Conservation (phyloP, 345 rosid species). For the Lepidium sativum region DNA sequence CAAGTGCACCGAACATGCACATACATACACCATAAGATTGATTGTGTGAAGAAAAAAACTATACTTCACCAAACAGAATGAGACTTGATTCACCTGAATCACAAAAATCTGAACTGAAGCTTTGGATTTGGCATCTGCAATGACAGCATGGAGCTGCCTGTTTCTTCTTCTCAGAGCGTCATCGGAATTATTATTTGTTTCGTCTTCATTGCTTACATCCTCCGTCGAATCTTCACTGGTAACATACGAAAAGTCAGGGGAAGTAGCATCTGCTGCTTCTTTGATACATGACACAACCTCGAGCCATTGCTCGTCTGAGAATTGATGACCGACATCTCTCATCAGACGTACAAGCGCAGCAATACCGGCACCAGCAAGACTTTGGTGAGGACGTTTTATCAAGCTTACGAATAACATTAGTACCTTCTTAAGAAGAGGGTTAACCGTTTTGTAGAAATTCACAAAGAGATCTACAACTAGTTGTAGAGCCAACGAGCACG, state of each 20-base stretch:
- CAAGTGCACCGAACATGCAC: background rate
- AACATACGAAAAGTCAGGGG: slow-evolving; percentile 60
- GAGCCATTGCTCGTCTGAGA: slow-evolving; percentile 78
- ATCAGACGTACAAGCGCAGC: slow-evolving; percentile 89
- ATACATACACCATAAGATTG: background rate
- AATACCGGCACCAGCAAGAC: slow-evolving; percentile 90
- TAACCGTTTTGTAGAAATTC: slow-evolving; percentile 72
- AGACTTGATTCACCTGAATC: slow-evolving; percentile 52
- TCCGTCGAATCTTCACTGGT: slow-evolving; percentile 30
- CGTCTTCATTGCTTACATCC: slow-evolving; percentile 28
- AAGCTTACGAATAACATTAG: slow-evolving; percentile 73
- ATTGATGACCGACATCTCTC: slow-evolving; percentile 79
- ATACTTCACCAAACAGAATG: background rate
- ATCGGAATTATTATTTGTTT: slow-evolving; percentile 28
- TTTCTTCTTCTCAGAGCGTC: slow-evolving; percentile 30
- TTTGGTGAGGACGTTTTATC: slow-evolving; percentile 87
- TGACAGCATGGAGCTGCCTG: slow-evolving; percentile 42
- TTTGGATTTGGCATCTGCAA: slow-evolving; percentile 75
- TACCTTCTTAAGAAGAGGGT: slow-evolving; percentile 73
- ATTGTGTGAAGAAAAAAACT: background rate
- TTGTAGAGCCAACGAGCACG: slow-evolving; percentile 88
- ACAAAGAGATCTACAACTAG: slow-evolving; percentile 91
- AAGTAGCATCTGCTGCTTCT: slow-evolving; percentile 74
- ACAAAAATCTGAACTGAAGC: slow-evolving; percentile 80
- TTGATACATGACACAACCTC: slow-evolving; percentile 74